These are phyloP conservation scores for Penicillium sclerotiorum DNA, from an alignment of 2,329 filamentous ascomycete genomes.

Conservation along the genomic window DNA sequence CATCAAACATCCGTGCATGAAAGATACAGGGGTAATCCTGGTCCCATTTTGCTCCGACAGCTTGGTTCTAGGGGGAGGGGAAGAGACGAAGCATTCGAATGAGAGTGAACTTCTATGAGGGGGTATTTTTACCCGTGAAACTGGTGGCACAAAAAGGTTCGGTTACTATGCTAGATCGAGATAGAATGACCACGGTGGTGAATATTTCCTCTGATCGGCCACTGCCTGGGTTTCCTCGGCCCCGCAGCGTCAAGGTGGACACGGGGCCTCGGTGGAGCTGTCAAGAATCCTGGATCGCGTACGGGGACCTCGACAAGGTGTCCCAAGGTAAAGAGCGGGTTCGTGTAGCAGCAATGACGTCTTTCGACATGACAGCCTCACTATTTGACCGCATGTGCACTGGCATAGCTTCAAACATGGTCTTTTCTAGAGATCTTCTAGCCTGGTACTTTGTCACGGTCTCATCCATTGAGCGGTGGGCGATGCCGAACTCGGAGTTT, in stretches of 20 bases:
- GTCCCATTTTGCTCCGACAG: constrained; percentile 1
- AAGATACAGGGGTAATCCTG: constrained; percentile 13
- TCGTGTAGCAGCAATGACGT: constrained; percentile 1
- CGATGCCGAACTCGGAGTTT: too few relatives aligned
- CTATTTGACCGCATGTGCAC: background rate
- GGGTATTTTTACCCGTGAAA: background rate
- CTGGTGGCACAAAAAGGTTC: background rate
- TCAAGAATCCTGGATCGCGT: constrained; percentile 5
- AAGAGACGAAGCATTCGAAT: background rate
- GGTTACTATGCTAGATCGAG: constrained; percentile 15
- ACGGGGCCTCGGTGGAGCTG: constrained; percentile 16
- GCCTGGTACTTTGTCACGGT: too few relatives aligned
- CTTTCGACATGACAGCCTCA: constrained; percentile 7
- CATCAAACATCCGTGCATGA: constrained; percentile 10
- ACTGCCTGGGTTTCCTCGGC: constrained; percentile 13
- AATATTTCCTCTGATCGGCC: constrained; percentile 15
- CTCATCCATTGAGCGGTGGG: too few relatives aligned
- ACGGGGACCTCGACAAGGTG: too few relatives aligned
- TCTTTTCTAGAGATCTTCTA: too few relatives aligned
- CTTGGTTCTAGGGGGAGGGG: background rate
- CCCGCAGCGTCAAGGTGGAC: constrained; percentile 13
- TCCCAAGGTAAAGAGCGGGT: too few relatives aligned
- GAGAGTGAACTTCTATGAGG: too few relatives aligned
- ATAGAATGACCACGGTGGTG: background rate
- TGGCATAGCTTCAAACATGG: background rate